Percentiles rank a stretch among this genome's conserved stretches.
phyloP scores from a whole-genome alignment of 2,329 filamentous ascomycete genomes.

The Trichoderma citrinoviride region DNA sequence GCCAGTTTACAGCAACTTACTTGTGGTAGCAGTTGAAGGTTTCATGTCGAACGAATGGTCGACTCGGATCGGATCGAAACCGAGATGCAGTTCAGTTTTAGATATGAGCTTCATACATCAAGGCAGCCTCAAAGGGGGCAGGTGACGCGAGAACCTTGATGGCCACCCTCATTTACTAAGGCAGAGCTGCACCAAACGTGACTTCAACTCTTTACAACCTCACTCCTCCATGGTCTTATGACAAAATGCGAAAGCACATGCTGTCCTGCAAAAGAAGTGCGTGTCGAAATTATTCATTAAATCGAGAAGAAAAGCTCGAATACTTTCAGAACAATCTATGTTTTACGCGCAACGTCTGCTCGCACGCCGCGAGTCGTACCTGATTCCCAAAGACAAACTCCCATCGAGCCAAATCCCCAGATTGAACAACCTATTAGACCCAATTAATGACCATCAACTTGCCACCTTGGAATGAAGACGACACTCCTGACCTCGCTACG shows the following conservation, averaged over 20 bases:
- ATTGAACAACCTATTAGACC: neutral
- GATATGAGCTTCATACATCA: no score
- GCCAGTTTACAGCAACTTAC: neutral
- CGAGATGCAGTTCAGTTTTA: neutral
- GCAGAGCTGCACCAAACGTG: neutral
- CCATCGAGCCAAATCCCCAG: no score
- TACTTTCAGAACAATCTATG: neutral
- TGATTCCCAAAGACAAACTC: neutral
- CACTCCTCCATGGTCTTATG: neutral
- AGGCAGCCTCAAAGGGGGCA: neutral
- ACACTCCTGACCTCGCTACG: neutral
- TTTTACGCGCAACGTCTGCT: neutral
- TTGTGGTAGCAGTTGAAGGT: neutral
- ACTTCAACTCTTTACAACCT: neutral
- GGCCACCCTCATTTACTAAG: neutral
- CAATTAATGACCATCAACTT: neutral
- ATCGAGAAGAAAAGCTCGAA: neutral
- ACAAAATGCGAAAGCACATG: neutral
- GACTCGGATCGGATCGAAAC: neutral
- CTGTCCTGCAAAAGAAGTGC: neutral
- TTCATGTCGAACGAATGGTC: neutral
- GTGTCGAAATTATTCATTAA: neutral
- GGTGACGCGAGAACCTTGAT: slow-evolving; percentile 15
- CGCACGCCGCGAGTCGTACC: neutral
- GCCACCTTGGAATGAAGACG: neutral